These are phyloP conservation scores for Gossypium raimondii DNA, from an alignment of 345 rosid species.

Conservation along the genomic window DNA sequence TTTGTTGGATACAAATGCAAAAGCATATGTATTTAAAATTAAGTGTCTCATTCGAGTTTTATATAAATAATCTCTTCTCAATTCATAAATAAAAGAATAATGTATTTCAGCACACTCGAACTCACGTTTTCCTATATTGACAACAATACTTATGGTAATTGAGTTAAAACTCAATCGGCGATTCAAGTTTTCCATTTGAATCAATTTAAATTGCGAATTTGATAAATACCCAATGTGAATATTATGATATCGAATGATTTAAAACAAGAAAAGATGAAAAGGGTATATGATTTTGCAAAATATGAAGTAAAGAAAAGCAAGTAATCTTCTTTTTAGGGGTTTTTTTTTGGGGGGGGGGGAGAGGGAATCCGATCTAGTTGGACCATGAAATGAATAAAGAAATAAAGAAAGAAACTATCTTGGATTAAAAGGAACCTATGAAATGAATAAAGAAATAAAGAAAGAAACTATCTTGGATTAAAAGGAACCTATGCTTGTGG, in stretches of 20 bases:
- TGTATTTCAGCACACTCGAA: too few relatives aligned
- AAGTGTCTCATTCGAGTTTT: too few relatives aligned
- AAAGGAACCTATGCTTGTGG: conserved; percentile 19
- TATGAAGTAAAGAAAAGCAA: conserved; percentile 16
- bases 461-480: conserved; percentile 15
- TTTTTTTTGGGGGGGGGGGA: fast-evolving
- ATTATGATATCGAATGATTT: too few relatives aligned
- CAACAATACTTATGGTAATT: fast-evolving
- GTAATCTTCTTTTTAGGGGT: background rate
- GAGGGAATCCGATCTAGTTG: background rate
- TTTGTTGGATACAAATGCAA: background rate
- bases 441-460: background rate
- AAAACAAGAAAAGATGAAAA: too few relatives aligned
- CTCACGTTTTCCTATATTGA: fast-evolving
- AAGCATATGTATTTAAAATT: too few relatives aligned
- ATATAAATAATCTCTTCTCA: fast-evolving
- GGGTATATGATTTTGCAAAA: background rate
- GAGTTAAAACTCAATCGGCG: too few relatives aligned
- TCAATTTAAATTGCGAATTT: too few relatives aligned
- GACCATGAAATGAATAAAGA: background rate
- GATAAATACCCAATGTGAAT: too few relatives aligned
- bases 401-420: background rate
- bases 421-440: conserved; percentile 21
- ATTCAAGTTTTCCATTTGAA: too few relatives aligned
- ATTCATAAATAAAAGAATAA: too few relatives aligned